These are phyloP conservation scores for Odontarrhena argentea DNA, from an alignment of 345 rosid genomes.

Conservation along the genomic window DNA sequence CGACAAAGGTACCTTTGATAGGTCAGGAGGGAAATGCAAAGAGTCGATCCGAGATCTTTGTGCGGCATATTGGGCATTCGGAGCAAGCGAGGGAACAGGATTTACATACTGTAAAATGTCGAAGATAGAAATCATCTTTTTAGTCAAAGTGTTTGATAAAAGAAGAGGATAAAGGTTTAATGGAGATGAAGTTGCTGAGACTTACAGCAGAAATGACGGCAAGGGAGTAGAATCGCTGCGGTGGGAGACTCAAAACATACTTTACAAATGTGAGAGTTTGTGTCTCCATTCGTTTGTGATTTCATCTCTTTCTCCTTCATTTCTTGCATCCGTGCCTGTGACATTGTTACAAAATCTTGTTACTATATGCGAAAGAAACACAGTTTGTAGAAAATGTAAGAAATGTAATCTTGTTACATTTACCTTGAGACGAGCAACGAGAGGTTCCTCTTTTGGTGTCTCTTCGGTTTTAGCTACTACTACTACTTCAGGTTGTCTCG, in stretches of 20 bases:
- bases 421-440: conserved; percentile 92
- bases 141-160: not conserved
- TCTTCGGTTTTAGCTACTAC: conserved; percentile 47
- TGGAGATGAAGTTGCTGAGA: conserved; percentile 23
- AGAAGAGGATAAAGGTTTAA: not conserved
- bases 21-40: conserved; percentile 88
- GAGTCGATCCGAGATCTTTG: conserved; percentile 89
- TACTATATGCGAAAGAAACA: not conserved
- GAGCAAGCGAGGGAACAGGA: conserved; percentile 97
- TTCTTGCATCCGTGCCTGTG: conserved; percentile 95
- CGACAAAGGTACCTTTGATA: conserved; percentile 24
- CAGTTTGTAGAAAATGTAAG: not conserved
- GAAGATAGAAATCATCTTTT: not conserved
- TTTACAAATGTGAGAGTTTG: conserved; percentile 93
- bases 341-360: conserved; percentile 19
- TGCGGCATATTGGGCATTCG: conserved; percentile 97
- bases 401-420: not conserved
- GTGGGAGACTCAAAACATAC: conserved; percentile 95
- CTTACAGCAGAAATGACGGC: conserved; percentile 99
- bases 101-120: conserved; percentile 77
- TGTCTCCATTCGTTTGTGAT: conserved; percentile 70
- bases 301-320: conserved; percentile 94
- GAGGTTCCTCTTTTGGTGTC: conserved; percentile 74
- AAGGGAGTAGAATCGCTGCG: conserved; percentile 96
- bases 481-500: conserved; percentile 48